phyloP scores from a whole-genome alignment of 441 rosid species.

The Isatis lusitanica region DNA sequence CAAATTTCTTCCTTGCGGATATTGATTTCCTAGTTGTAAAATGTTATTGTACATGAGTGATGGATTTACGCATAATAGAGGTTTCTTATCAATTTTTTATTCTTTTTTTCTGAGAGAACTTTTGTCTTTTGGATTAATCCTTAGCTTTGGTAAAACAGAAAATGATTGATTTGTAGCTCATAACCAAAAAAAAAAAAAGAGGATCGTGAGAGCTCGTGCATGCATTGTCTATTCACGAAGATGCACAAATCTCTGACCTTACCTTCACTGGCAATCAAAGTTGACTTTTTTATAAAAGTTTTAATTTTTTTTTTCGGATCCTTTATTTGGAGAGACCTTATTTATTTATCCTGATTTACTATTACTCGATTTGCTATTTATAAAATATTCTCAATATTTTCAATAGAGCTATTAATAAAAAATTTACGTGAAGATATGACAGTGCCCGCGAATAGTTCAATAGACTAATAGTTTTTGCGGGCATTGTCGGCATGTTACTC shows the following conservation, averaged over 20 bases:
- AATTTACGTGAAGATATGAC: too few relatives aligned
- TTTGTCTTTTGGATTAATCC: background rate
- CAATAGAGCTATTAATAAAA: background rate
- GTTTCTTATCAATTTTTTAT: background rate
- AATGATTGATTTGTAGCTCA: too few relatives aligned
- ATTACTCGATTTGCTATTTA: background rate
- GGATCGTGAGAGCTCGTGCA: slow-evolving; percentile 30
- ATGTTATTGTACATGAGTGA: background rate
- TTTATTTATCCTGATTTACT: background rate
- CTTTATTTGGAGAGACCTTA: too few relatives aligned
- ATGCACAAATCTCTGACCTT: slow-evolving; percentile 15
- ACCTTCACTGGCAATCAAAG: slow-evolving; percentile 5
- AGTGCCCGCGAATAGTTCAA: too few relatives aligned
- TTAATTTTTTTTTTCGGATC: background rate
- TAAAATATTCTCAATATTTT: too few relatives aligned
- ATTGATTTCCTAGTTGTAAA: background rate
- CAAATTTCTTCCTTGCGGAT: background rate
- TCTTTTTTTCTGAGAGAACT: background rate
- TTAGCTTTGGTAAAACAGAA: background rate
- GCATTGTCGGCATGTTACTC: too few relatives aligned
- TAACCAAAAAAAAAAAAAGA: background rate
- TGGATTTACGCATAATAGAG: background rate
- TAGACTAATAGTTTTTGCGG: too few relatives aligned
- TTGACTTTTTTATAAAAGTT: slow-evolving; percentile 10
- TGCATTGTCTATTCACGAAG: slow-evolving; percentile 15